Evolutionary conservation across 352 stramenopile genomes (phyloP).

Genomic region (Phytophthora hibernalis): DNA sequence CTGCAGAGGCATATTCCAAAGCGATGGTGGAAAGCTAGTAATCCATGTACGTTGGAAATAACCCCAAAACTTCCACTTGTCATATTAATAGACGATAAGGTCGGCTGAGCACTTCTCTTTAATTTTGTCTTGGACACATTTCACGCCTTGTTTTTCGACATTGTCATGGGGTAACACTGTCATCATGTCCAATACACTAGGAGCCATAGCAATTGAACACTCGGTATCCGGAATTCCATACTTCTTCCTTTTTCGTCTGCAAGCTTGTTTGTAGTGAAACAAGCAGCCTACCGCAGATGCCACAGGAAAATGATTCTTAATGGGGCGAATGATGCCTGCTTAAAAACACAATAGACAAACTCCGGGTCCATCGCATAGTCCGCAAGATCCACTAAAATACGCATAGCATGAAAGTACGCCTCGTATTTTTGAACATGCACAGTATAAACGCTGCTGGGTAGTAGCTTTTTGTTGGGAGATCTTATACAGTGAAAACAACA

Average conservation of each 20-base stretch:
- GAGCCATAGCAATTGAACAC: conserved; percentile 3
- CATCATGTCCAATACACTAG: conserved; percentile 3
- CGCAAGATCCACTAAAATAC: neutral
- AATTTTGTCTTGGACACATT: conserved; percentile 3
- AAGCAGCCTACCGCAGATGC: conserved; percentile 1
- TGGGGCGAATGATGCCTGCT: neutral
- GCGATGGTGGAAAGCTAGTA: neutral
- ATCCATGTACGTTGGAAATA: conserved; percentile 31
- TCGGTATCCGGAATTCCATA: neutral
- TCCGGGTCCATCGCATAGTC: conserved; percentile 1
- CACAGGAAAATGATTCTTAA: neutral
- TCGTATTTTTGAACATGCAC: conserved; percentile 1
- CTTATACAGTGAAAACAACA: conserved; percentile 3
- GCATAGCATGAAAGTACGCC: conserved; percentile 2
- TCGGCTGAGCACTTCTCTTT: neutral
- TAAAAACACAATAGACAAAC: conserved; percentile 13
- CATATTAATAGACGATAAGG: neutral
- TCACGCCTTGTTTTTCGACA: neutral
- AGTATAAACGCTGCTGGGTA: conserved; percentile 3
- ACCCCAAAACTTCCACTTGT: conserved; percentile 19
- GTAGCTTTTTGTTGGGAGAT: neutral
- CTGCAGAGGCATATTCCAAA: conserved; percentile 12
- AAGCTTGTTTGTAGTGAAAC: conserved; percentile 18
- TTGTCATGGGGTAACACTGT: conserved; percentile 8
- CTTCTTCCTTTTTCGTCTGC: conserved; percentile 5